Evolutionary conservation across 2,329 filamentous ascomycete genomes (phyloP).

Genomic region (Arthrobotrys entomopaga): DNA sequence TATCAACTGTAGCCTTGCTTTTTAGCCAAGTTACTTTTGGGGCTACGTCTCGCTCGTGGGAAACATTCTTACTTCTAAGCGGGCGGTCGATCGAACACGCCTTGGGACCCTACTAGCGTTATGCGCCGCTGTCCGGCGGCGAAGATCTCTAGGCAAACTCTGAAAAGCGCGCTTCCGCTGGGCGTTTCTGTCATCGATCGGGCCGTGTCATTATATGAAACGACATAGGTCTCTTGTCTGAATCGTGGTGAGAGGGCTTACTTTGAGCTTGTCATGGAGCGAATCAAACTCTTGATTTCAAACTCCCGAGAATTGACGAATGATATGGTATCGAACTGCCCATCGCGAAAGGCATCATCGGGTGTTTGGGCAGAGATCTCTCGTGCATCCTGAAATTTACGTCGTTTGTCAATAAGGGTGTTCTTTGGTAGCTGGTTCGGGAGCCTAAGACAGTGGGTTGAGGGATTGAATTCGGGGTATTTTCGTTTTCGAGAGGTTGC

Average conservation of each 20-base stretch:
- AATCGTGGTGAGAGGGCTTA: constrained; percentile 11
- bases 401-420: constrained; percentile 60
- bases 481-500: constrained; percentile 27
- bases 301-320: constrained; percentile 88
- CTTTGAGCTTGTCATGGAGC: constrained; percentile 46
- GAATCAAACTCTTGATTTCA: constrained; percentile 73
- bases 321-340: constrained; percentile 83
- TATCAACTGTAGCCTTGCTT: constrained; percentile 15
- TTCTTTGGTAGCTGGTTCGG: background rate
- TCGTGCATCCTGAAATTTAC: constrained; percentile 64
- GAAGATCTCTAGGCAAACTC: constrained; percentile 82
- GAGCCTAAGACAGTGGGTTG: background rate
- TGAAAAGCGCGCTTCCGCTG: constrained; percentile 78
- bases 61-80: constrained; percentile 57
- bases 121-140: constrained; percentile 90
- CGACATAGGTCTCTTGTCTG: background rate
- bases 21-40: constrained; percentile 5
- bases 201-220: background rate
- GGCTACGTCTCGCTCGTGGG: background rate
- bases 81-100: constrained; percentile 68
- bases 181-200: constrained; percentile 28
- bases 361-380: constrained; percentile 64
- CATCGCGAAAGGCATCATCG: constrained; percentile 67
- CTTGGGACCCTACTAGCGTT: constrained; percentile 91
- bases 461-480: constrained; percentile 6